Evolutionary conservation across 2,329 filamentous ascomycete species (phyloP).

Genomic region (Aspergillus fructus): DNA sequence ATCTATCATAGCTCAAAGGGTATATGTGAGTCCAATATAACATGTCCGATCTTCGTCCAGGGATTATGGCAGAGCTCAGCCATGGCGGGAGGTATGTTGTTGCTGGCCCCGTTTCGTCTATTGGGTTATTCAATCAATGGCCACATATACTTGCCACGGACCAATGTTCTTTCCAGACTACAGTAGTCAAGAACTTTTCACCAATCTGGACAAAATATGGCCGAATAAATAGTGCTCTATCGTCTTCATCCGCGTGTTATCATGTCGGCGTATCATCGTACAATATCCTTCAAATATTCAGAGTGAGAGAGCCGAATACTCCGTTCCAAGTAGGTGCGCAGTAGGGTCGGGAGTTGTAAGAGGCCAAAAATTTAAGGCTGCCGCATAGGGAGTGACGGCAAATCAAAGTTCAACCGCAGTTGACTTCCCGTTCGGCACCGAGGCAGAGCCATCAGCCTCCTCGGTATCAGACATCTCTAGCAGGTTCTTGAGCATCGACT

Average conservation of each 20-base stretch:
- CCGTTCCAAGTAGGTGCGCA: not conserved
- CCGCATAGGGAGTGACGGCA: not conserved
- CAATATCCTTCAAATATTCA: not conserved
- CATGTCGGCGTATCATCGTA: constrained; percentile 12
- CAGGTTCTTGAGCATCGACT: constrained; percentile 69
- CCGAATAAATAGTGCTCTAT: constrained; percentile 2
- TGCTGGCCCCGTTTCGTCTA: not conserved
- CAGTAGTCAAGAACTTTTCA: not conserved
- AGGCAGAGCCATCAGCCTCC: constrained; percentile 17
- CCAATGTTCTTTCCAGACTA: not conserved
- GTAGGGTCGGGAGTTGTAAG: too few species aligned
- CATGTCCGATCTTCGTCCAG: not conserved
- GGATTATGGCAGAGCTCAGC: too few species aligned
- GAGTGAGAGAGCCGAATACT: not conserved
- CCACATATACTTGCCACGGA: not conserved
- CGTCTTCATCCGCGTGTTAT: constrained; percentile 2
- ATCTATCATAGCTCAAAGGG: constrained; percentile 2
- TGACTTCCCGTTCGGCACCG: constrained; percentile 26
- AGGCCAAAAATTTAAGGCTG: not conserved
- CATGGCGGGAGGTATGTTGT: not conserved
- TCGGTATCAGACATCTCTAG: constrained; percentile 41
- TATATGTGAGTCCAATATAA: constrained; percentile 1
- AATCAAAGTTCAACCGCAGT: constrained; percentile 38
- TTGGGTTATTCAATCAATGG: not conserved
- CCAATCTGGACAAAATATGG: not conserved